Evolutionary conservation across 2,329 filamentous ascomycete genomes (phyloP).

Genomic region (Alternaria burnsii): DNA sequence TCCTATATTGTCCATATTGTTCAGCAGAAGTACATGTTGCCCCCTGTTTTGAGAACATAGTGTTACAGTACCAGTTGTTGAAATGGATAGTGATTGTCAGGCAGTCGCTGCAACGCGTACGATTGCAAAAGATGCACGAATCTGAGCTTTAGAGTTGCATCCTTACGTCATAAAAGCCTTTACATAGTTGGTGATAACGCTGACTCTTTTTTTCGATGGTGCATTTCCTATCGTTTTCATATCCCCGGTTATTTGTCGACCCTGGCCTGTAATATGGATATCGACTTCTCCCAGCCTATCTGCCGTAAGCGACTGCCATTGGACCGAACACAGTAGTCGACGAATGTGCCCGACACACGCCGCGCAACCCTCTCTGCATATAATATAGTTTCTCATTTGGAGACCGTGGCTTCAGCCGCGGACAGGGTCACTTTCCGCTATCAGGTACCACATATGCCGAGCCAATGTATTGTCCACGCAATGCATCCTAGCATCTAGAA

Average conservation of each 20-base stretch:
- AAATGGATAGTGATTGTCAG: not conserved
- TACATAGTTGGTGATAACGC: not conserved
- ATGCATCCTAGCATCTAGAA: not conserved
- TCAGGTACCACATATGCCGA: constrained; percentile 15
- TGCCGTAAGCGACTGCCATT: constrained; percentile 7
- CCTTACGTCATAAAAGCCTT: not conserved
- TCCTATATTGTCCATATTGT: not conserved
- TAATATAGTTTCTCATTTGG: constrained; percentile 12
- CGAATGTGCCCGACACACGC: not conserved
- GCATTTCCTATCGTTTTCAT: not conserved
- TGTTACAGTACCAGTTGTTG: not conserved
- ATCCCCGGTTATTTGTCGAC: constrained; percentile 15
- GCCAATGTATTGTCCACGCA: not conserved
- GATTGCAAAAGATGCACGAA: not conserved
- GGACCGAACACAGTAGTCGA: constrained; percentile 1
- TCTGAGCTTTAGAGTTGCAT: not conserved
- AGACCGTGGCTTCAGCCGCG: constrained; percentile 5
- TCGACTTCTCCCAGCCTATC: constrained; percentile 3
- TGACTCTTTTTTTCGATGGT: not conserved
- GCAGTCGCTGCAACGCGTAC: not conserved
- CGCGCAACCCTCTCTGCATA: not conserved
- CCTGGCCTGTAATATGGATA: constrained; percentile 10
- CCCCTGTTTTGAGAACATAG: not conserved
- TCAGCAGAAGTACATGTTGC: not conserved
- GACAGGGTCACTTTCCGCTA: constrained; percentile 10